Evolutionary conservation across 2,329 filamentous ascomycete species (phyloP).

Genomic region (Plectosphaerella plurivora): DNA sequence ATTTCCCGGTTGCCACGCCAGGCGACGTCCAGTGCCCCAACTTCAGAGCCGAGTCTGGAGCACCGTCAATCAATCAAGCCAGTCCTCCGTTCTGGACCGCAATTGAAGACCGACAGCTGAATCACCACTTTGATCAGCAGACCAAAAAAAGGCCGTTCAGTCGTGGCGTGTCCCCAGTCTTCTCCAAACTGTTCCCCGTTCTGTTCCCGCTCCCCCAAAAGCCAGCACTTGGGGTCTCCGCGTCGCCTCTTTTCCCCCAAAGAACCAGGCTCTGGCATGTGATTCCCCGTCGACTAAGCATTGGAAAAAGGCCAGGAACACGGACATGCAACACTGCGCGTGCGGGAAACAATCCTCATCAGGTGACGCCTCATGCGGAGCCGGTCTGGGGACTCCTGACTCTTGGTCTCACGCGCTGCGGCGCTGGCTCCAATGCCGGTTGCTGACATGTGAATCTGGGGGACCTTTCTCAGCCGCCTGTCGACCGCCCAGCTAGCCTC

Average conservation of each 20-base stretch:
- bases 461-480: too few relatives aligned
- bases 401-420: neutral
- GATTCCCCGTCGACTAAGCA: neutral
- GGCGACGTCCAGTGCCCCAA: too few relatives aligned
- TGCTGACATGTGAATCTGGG: too few relatives aligned
- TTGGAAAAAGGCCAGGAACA: neutral
- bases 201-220: neutral
- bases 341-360: neutral
- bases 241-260: neutral
- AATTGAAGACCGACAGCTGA: neutral
- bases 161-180: neutral
- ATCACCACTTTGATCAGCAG: neutral
- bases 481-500: too few relatives aligned
- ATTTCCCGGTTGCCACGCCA: too few relatives aligned
- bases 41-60: too few relatives aligned
- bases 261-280: neutral
- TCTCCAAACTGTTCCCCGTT: neutral
- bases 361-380: neutral
- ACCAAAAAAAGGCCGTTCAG: neutral
- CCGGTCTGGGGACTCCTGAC: neutral
- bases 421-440: too few relatives aligned
- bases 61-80: too few relatives aligned
- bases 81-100: neutral
- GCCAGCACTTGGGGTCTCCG: too few relatives aligned
- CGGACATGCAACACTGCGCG: neutral